phyloP scores from a whole-genome alignment of 2,329 filamentous ascomycete species.

The Aureobasidium sp. region DNA sequence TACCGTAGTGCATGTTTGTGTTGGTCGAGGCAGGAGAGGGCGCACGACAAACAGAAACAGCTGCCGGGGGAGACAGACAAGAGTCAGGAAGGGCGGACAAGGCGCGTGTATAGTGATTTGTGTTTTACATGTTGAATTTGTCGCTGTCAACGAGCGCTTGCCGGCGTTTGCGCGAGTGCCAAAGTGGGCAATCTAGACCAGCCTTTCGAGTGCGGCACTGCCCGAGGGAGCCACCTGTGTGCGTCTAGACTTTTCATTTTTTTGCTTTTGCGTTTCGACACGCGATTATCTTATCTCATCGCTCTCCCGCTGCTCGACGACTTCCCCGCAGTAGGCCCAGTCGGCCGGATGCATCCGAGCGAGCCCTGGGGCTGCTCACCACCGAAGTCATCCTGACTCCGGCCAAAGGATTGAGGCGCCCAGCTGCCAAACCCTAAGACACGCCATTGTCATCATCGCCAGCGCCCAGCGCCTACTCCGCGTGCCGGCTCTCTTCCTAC shows the following conservation, averaged over 20 bases:
- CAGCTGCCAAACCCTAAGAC: not conserved
- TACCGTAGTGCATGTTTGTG: conserved; percentile 22
- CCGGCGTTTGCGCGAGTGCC: not conserved
- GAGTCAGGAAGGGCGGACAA: not conserved
- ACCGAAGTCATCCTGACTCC: not conserved
- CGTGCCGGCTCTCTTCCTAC: not conserved
- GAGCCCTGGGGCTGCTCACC: not conserved
- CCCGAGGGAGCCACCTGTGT: too few relatives aligned
- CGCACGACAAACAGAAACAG: not conserved
- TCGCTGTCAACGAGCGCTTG: not conserved
- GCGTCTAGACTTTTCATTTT: not conserved
- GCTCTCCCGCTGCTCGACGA: too few relatives aligned
- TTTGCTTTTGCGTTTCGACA: not conserved
- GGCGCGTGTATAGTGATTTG: not conserved
- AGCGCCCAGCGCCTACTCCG: not conserved
- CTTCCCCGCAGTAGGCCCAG: not conserved
- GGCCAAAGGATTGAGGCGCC: not conserved
- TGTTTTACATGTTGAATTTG: conserved; percentile 9
- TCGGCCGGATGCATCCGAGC: not conserved
- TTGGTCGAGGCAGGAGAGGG: not conserved
- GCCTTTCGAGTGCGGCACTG: not conserved
- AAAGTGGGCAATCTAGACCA: not conserved
- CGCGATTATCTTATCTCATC: conserved; percentile 6
- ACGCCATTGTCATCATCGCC: conserved; percentile 10
- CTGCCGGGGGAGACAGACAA: not conserved